These are phyloP conservation scores for Geotrichum klebahnii DNA, from an alignment of 1,139 yeast species.

Conservation along the genomic window DNA sequence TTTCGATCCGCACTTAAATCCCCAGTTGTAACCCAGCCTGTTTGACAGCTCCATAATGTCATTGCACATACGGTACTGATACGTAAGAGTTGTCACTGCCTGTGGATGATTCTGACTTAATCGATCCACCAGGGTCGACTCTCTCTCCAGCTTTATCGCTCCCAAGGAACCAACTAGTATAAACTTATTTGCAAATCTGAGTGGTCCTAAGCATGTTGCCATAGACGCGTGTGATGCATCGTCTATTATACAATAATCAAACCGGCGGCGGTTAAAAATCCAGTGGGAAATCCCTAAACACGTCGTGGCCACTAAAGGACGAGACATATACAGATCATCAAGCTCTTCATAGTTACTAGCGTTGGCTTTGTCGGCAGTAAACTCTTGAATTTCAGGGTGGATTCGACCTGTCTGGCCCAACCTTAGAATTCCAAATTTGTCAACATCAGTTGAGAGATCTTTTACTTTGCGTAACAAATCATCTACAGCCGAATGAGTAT, in stretches of 20 bases:
- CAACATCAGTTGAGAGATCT: too few species aligned
- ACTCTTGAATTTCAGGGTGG: slow-evolving; percentile 57
- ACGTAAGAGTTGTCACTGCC: slow-evolving; percentile 66
- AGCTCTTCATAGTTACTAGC: slow-evolving; percentile 31
- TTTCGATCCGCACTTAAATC: slow-evolving; percentile 68
- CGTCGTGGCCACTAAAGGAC: slow-evolving; percentile 82
- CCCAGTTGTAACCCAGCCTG: slow-evolving; percentile 67
- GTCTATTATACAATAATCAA: slow-evolving; percentile 91
- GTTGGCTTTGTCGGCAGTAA: slow-evolving; percentile 40
- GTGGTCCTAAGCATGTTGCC: slow-evolving; percentile 87
- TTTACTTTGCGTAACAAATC: slow-evolving; percentile 76
- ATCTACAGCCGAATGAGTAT: slow-evolving; percentile 95
- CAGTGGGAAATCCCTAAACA: slow-evolving; percentile 66
- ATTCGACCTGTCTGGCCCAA: slow-evolving; percentile 46
- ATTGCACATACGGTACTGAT: slow-evolving; percentile 88
- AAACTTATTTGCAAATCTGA: slow-evolving; percentile 71
- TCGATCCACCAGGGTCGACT: slow-evolving; percentile 67
- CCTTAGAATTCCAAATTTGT: slow-evolving; percentile 46
- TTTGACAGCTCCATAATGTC: slow-evolving; percentile 86
- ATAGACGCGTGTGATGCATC: slow-evolving; percentile 94
- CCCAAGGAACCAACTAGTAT: slow-evolving; percentile 90
- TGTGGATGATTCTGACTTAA: slow-evolving; percentile 69
- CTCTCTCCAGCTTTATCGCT: slow-evolving; percentile 57
- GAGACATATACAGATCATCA: slow-evolving; percentile 52
- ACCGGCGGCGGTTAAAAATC: slow-evolving; percentile 54